Conservation (phyloP, 2,329 filamentous ascomycete genomes). For the Ophiosphaerella korrae region DNA sequence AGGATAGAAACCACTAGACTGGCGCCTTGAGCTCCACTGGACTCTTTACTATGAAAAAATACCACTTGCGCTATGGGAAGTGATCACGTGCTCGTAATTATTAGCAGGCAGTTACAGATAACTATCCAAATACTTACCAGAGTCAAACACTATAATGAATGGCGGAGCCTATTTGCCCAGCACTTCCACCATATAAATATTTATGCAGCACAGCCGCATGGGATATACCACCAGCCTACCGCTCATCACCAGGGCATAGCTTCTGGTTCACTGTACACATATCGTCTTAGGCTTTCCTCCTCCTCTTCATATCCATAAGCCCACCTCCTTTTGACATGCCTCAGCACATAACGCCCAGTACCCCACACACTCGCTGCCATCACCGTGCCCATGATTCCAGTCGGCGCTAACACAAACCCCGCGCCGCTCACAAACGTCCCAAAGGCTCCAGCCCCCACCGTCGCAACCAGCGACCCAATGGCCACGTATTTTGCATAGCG, state of each 20-base stretch:
- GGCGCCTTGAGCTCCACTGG: too few relatives aligned
- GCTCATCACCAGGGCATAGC: slow-evolving; percentile 27
- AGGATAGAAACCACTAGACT: too few relatives aligned
- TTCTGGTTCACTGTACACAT: slow-evolving; percentile 13
- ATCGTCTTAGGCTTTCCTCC: slow-evolving; percentile 3
- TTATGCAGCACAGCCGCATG: not conserved
- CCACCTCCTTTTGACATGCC: slow-evolving; percentile 39
- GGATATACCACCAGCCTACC: not conserved
- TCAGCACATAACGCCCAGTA: slow-evolving; percentile 43
- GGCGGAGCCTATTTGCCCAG: not conserved
- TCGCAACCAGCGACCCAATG: slow-evolving; percentile 47
- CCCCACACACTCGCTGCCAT: slow-evolving; percentile 48
- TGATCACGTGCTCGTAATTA: too few relatives aligned
- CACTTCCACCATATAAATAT: not conserved
- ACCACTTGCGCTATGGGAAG: too few relatives aligned
- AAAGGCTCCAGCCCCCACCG: slow-evolving; percentile 45
- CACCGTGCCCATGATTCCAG: slow-evolving; percentile 47
- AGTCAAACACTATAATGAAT: too few relatives aligned
- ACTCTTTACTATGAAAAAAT: too few relatives aligned
- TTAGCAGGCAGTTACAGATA: too few relatives aligned
- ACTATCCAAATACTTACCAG: too few relatives aligned
- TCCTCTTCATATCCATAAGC: slow-evolving; percentile 15
- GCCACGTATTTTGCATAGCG: slow-evolving; percentile 53
- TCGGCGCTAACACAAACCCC: slow-evolving; percentile 50
- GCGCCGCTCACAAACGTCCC: slow-evolving; percentile 46